A percentile compares a stretch with the other conserved stretches of the same genome.
Evolutionary conservation across 228 moss, liverwort and hornwort genomes (phyloP).

Genomic region (Sphagnum fallax): DNA sequence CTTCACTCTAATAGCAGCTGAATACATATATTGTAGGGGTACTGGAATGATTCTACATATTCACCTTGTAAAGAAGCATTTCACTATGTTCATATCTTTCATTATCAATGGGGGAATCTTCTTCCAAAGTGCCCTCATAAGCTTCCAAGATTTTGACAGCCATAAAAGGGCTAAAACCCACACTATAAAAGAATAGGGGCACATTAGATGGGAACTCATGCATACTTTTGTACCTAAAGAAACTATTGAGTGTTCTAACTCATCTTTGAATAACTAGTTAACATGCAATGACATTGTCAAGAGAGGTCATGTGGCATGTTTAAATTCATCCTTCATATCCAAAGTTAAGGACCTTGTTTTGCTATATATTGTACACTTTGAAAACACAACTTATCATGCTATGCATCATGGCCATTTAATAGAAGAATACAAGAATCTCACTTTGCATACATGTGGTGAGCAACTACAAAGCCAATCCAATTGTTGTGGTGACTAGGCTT

Average conservation of each 20-base stretch:
- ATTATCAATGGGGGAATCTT: conserved; percentile 89
- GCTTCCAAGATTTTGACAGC: conserved; percentile 96
- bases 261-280: background rate
- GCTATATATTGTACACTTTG: too few species aligned
- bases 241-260: background rate
- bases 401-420: too few species aligned
- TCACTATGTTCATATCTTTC: conserved; percentile 99
- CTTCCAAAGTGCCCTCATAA: conserved; percentile 95
- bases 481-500: conserved; percentile 94
- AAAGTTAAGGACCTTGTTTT: too few species aligned
- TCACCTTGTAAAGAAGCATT: conserved; percentile 94
- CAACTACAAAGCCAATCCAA: conserved; percentile 95
- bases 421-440: conserved; percentile 7
- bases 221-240: too few species aligned
- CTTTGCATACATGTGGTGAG: conserved; percentile 83
- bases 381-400: too few species aligned
- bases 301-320: too few species aligned
- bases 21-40: too few species aligned
- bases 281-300: background rate
- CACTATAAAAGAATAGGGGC: background rate
- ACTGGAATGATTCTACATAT: background rate
- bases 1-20: too few species aligned
- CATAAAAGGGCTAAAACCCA: conserved; percentile 58
- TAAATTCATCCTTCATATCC: too few species aligned
- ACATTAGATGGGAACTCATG: too few species aligned